phyloP scores from a whole-genome alignment of 2,329 filamentous ascomycete species.

The Talaromyces sp. region DNA sequence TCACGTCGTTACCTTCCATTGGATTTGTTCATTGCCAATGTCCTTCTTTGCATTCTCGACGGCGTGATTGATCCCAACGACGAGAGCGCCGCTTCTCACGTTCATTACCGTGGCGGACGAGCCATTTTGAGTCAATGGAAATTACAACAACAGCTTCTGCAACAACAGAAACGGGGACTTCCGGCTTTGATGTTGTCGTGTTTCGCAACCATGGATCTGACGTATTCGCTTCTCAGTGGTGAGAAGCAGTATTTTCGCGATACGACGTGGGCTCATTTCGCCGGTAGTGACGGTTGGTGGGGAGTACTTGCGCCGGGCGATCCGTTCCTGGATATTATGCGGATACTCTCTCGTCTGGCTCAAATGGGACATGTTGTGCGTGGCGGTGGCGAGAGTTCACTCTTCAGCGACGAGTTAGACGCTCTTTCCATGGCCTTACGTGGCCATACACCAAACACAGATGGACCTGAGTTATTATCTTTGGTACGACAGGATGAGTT shows the following conservation, averaged over 20 bases:
- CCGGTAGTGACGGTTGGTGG: conserved; percentile 42
- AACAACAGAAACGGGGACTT: conserved; percentile 16
- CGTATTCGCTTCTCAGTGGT: conserved; percentile 38
- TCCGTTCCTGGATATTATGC: conserved; percentile 17
- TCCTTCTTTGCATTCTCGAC: conserved; percentile 42
- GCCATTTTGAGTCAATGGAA: conserved; percentile 31
- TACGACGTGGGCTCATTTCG: conserved; percentile 37
- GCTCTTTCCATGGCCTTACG: conserved; percentile 7
- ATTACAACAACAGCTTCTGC: conserved; percentile 11
- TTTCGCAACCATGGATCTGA: conserved; percentile 43
- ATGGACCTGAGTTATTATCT: background rate
- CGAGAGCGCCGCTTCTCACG: conserved; percentile 30
- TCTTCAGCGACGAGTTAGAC: background rate
- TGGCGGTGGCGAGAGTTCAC: background rate
- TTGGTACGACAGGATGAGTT: background rate
- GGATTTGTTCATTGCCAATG: conserved; percentile 39
- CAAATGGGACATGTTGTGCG: conserved; percentile 10
- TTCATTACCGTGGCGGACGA: conserved; percentile 34
- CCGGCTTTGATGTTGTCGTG: conserved; percentile 38
- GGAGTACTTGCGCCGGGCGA: conserved; percentile 21
- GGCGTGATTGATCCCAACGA: conserved; percentile 35
- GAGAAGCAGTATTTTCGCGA: conserved; percentile 36
- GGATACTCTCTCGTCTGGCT: conserved; percentile 15
- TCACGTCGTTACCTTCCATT: conserved; percentile 22
- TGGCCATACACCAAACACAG: background rate